A percentile compares a stretch with the other conserved stretches of the same genome.
Conservation (phyloP, 2,329 filamentous ascomycete genomes). For the Claviceps quebecensis region DNA sequence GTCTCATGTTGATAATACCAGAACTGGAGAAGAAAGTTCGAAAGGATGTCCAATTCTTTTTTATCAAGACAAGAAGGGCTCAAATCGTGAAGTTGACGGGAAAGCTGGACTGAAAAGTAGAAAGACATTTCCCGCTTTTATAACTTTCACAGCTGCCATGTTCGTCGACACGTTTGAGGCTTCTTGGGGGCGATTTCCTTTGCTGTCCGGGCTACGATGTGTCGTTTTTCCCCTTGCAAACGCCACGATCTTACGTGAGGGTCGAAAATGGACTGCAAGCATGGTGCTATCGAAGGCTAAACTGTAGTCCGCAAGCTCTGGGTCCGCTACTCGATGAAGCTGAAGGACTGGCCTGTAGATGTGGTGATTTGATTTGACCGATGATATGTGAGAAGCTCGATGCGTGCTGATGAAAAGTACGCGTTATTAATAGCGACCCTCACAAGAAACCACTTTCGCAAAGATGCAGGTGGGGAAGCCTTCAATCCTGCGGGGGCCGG, state of each 20-base stretch:
- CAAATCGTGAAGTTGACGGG: neutral
- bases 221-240: neutral
- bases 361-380: neutral
- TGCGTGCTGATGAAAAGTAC: neutral
- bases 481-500: neutral
- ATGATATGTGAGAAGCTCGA: neutral
- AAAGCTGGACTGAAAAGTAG: neutral
- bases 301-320: neutral
- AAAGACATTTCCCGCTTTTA: neutral
- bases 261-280: neutral
- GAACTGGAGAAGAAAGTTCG: neutral
- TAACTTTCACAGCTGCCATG: neutral
- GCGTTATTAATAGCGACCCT: neutral
- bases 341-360: neutral
- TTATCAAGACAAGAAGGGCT: neutral
- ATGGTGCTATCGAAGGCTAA: neutral
- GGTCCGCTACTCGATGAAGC: neutral
- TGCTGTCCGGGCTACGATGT: neutral
- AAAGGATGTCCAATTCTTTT: neutral
- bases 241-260: neutral
- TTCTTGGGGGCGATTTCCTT: neutral
- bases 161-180: neutral
- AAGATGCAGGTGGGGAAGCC: neutral
- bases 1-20: neutral
- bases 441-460: neutral